phyloP scores from a whole-genome alignment of 2,329 filamentous ascomycete genomes.

The Davidsoniella australis region DNA sequence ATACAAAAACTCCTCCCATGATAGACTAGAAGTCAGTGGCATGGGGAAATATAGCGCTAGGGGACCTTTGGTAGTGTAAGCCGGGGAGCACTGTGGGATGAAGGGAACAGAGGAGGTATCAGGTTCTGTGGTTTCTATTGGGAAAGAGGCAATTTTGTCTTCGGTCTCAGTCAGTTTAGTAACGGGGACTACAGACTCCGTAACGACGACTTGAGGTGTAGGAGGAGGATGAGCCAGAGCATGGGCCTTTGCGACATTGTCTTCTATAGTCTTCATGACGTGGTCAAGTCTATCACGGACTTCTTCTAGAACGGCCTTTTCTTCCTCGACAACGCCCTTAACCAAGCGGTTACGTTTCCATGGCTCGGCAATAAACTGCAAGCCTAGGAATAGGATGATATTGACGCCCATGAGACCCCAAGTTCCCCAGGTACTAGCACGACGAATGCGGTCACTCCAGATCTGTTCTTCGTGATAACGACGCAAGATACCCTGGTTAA shows the following conservation, averaged over 20 bases:
- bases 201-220: background rate
- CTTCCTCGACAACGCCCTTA: slow-evolving; percentile 63
- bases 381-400: slow-evolving; percentile 68
- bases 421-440: slow-evolving; percentile 96
- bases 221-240: slow-evolving; percentile 4
- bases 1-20: slow-evolving; percentile 9
- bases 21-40: slow-evolving; percentile 1
- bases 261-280: slow-evolving; percentile 11
- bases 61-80: slow-evolving; percentile 4
- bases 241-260: slow-evolving; percentile 9
- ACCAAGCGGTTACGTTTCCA: slow-evolving; percentile 75
- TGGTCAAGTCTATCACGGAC: slow-evolving; percentile 19
- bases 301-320: slow-evolving; percentile 39
- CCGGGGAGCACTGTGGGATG: slow-evolving; percentile 1
- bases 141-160: background rate
- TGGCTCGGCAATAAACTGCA: slow-evolving; percentile 82
- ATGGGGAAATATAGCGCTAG: slow-evolving; percentile 9
- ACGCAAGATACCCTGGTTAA: slow-evolving; percentile 71
- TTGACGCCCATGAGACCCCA: slow-evolving; percentile 98
- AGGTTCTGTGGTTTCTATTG: background rate
- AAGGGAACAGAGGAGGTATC: background rate
- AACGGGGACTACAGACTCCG: background rate
- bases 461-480: slow-evolving; percentile 98
- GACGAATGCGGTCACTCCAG: slow-evolving; percentile 91
- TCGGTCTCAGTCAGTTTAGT: background rate